Percentiles rank a stretch among this genome's conserved stretches.
Conservation (phyloP, 2,329 filamentous ascomycete genomes). For the Lachnellula suecica region DNA sequence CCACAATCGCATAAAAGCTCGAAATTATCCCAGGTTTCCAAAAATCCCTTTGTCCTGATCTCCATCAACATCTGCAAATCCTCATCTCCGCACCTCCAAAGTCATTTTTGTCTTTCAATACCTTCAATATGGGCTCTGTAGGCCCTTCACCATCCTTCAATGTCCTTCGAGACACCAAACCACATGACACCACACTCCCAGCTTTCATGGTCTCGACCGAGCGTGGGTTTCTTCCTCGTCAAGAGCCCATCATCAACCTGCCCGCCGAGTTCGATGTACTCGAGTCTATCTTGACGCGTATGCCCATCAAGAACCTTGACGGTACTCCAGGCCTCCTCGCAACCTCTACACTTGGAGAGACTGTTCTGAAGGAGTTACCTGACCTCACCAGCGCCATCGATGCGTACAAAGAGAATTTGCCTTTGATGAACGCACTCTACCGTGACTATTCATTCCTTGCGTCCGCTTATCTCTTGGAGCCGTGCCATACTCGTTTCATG, state of each 20-base stretch:
- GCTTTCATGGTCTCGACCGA: slow-evolving; percentile 79
- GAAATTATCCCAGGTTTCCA: slow-evolving; percentile 12
- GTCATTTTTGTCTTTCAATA: not conserved
- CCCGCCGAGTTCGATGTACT: slow-evolving; percentile 73
- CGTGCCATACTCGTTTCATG: slow-evolving; percentile 75
- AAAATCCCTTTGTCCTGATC: slow-evolving; percentile 18
- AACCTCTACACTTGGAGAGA: slow-evolving; percentile 68
- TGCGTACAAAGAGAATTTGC: slow-evolving; percentile 70
- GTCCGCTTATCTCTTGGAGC: slow-evolving; percentile 86
- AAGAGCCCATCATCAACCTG: slow-evolving; percentile 60
- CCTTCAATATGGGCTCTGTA: slow-evolving; percentile 31
- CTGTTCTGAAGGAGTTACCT: slow-evolving; percentile 71
- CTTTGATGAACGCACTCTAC: slow-evolving; percentile 82
- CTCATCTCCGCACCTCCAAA: slow-evolving; percentile 1
- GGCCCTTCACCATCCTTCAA: slow-evolving; percentile 44
- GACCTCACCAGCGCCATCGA: slow-evolving; percentile 75
- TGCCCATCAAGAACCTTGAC: slow-evolving; percentile 75
- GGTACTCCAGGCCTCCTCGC: slow-evolving; percentile 79
- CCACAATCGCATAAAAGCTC: slow-evolving; percentile 25
- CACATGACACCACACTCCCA: slow-evolving; percentile 61
- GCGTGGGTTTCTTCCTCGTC: slow-evolving; percentile 71
- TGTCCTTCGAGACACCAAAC: slow-evolving; percentile 62
- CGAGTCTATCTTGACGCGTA: slow-evolving; percentile 69
- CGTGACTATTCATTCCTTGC: slow-evolving; percentile 90
- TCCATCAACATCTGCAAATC: slow-evolving; percentile 5